Evolutionary conservation across 768 basidiomycete genomes (phyloP), one percentile per base, ranked within the genome.

Genomic region (Suillus subalutaceus): DNA sequence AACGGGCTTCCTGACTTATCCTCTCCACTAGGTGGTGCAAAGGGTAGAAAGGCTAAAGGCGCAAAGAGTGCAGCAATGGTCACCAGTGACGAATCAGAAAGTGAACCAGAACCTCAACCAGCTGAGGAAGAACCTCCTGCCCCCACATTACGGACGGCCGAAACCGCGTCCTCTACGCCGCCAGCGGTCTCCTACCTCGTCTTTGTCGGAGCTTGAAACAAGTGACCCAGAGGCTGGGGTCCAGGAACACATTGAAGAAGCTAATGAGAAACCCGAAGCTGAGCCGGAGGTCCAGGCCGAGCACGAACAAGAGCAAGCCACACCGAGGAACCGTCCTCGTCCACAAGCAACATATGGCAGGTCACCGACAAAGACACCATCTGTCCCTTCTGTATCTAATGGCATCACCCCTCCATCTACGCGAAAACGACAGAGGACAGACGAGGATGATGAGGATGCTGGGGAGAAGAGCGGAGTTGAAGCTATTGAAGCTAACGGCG

Each of bases 11-110:
- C 15, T 20, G 44, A 61, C 18, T 64, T 20, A 69, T 58, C 53
- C 18, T 18, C 62, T 63, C 40, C 41, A 48, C 63, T 20, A 57
- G 74, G 64, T 67, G 77, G 74, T 18, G 55, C 73, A 32, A 76
- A 70, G 72, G 76, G 75, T 37, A 74, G 65, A 77, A 79, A 73
- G 78, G 79, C 66, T 69, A 84, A 68, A 72, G 78, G 72, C 35
- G 73, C 66, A 75, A 81, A 68, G 65, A 77, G 66, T 64, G 72
- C 78, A 73, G 66, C 63, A 53, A 55, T 66, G 60, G 65, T 75
- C 66, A 71, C 74, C 53, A 79, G 78, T 46, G 68, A 76, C 9
- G 79, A 72, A 68, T 72, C 66, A 50, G 78, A 77, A 48, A 69
- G 67, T 20, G 60, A 71, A 63, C 68, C 69, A 10, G 68, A 70